Conservation (phyloP, 2,329 filamentous ascomycete species). For the Hirsutella rhossiliensis region DNA sequence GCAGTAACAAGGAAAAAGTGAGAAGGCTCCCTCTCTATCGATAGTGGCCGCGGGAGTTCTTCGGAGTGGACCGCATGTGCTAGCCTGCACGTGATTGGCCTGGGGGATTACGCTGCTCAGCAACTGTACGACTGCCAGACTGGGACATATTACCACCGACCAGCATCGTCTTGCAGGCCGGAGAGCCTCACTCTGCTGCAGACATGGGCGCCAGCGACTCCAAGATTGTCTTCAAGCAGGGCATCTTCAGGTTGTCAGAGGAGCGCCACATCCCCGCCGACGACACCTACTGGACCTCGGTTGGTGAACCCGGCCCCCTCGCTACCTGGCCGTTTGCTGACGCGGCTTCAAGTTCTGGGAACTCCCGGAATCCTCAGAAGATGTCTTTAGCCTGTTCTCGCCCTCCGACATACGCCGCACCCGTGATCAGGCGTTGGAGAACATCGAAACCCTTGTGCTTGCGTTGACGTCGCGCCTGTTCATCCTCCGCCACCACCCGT, state of each 20-base stretch:
- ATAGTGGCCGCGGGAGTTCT: no score
- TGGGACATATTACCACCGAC: not conserved
- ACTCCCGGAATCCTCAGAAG: constrained; percentile 86
- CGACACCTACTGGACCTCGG: constrained; percentile 87
- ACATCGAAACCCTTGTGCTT: constrained; percentile 79
- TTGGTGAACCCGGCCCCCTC: constrained; percentile 31
- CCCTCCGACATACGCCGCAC: constrained; percentile 79
- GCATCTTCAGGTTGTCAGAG: constrained; percentile 93
- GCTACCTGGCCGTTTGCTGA: constrained; percentile 2
- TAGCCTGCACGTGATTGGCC: not conserved
- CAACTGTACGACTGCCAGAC: not conserved
- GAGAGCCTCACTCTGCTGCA: constrained; percentile 14
- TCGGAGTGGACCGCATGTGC: no score
- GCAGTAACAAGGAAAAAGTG: no score
- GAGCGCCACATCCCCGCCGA: constrained; percentile 76
- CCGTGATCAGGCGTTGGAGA: constrained; percentile 72
- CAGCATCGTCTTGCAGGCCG: constrained; percentile 4
- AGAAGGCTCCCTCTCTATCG: no score
- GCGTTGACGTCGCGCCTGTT: constrained; percentile 75
- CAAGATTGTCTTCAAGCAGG: constrained; percentile 97
- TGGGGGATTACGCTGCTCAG: not conserved
- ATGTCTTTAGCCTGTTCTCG: constrained; percentile 93
- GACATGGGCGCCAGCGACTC: constrained; percentile 95
- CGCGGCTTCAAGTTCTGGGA: constrained; percentile 71
- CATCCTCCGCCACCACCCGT: constrained; percentile 73